Percentiles rank a stretch among this genome's conserved stretches.
Evolutionary conservation across 2,329 filamentous ascomycete genomes (phyloP).

Genomic region (Paraphoma sp.): DNA sequence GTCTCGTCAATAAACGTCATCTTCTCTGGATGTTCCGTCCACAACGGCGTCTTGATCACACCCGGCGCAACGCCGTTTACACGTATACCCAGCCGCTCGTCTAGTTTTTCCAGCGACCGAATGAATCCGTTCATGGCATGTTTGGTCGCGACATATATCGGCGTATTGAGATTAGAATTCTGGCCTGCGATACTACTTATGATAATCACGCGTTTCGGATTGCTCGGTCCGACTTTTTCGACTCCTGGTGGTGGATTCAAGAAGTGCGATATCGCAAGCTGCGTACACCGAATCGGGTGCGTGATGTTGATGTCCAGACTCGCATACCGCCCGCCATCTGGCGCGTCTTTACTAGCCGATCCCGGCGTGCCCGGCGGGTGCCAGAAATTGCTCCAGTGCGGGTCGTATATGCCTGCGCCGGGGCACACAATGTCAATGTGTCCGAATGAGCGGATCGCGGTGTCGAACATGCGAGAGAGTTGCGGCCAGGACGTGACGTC

Average conservation of each 20-base stretch:
- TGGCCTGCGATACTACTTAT: conserved; percentile 56
- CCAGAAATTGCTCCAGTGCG: conserved; percentile 57
- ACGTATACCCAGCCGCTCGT: conserved; percentile 58
- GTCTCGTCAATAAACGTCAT: conserved; percentile 56
- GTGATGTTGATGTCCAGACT: conserved; percentile 56
- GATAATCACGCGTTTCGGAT: conserved; percentile 56
- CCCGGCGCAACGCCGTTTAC: conserved; percentile 68
- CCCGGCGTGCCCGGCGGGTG: conserved; percentile 50
- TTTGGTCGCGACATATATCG: conserved; percentile 56
- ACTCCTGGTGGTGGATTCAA: conserved; percentile 41
- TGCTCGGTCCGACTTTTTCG: conserved; percentile 43
- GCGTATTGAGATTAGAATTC: conserved; percentile 43
- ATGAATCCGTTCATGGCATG: conserved; percentile 57
- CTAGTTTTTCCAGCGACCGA: conserved; percentile 58
- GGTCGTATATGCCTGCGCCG: conserved; percentile 58
- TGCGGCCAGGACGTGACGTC: conserved; percentile 50
- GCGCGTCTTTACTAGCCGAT: conserved; percentile 40
- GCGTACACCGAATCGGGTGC: conserved; percentile 56
- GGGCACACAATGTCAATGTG: conserved; percentile 56
- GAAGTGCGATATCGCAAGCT: conserved; percentile 56
- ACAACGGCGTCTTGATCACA: conserved; percentile 67
- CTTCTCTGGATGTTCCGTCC: conserved; percentile 68
- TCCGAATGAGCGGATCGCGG: conserved; percentile 37
- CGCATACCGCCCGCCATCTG: conserved; percentile 34
- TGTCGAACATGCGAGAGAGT: conserved; percentile 42